phyloP scores from a whole-genome alignment of 83 land plant species.

The Picea mariana region DNA sequence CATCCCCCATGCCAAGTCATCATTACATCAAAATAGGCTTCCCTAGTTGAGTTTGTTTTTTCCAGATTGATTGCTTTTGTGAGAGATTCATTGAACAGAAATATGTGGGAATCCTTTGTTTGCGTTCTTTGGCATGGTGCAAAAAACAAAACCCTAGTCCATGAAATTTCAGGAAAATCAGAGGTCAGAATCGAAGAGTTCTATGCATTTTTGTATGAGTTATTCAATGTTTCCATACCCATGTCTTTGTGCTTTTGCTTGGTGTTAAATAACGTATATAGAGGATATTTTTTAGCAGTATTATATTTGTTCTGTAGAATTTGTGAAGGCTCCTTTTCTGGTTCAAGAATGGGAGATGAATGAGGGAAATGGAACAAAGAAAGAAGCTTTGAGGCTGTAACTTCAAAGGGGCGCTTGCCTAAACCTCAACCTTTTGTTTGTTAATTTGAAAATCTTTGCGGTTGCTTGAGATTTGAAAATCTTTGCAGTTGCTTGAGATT shows the following conservation, averaged over 20 bases:
- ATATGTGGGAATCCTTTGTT: conserved; percentile 44
- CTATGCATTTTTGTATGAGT: conserved; percentile 25
- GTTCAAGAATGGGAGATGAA: conserved; percentile 52
- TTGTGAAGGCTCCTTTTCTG: conserved; percentile 69
- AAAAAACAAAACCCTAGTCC: conserved; percentile 21
- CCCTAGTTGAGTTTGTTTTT: too few relatives aligned
- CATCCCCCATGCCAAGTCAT: too few relatives aligned
- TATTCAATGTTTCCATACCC: neutral
- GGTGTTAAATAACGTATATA: neutral
- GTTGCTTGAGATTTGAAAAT: too few relatives aligned
- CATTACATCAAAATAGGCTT: too few relatives aligned
- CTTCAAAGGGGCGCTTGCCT: conserved; percentile 23
- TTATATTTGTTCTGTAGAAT: conserved; percentile 64
- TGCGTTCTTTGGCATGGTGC: conserved; percentile 32
- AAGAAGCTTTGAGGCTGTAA: conserved; percentile 54
- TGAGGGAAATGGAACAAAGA: conserved; percentile 40
- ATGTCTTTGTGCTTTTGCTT: neutral
- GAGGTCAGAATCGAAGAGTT: conserved; percentile 22
- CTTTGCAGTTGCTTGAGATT: too few relatives aligned
- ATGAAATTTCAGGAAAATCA: conserved; percentile 19
- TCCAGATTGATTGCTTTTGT: too few relatives aligned
- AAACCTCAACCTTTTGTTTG: too few relatives aligned
- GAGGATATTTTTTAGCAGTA: conserved; percentile 40
- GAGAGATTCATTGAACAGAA: too few relatives aligned
- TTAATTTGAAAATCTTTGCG: too few relatives aligned